Percentiles rank a stretch among this genome's conserved stretches.
Conservation (phyloP, 116 monocot species). For the Phalaenopsis hybrid region DNA sequence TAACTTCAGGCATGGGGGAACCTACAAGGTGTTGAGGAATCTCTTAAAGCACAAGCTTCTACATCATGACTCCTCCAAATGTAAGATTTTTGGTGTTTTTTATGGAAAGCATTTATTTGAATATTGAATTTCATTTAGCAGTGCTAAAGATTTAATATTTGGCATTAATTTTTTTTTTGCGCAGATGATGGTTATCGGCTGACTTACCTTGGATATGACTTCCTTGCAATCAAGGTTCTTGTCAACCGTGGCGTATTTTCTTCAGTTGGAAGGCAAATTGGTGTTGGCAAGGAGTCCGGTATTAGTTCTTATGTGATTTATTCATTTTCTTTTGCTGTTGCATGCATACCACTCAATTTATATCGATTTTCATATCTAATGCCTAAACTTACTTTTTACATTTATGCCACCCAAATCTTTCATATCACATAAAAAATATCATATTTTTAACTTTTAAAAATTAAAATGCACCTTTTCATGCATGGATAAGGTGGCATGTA, state of each 20-base stretch:
- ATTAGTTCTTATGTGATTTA: conserved; percentile 1
- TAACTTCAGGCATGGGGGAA: conserved; percentile 68
- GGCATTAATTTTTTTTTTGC: too few species aligned
- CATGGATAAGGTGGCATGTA: too few species aligned
- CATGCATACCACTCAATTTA: too few species aligned
- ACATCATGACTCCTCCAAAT: conserved; percentile 90
- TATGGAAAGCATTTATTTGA: background rate
- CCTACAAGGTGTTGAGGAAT: conserved; percentile 93
- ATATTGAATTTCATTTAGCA: background rate
- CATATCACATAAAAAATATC: too few species aligned
- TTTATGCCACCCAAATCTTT: too few species aligned
- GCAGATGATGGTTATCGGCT: conserved; percentile 92
- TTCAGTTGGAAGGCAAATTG: conserved; percentile 86
- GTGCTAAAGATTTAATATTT: background rate
- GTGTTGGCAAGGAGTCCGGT: conserved; percentile 98
- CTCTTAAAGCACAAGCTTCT: conserved; percentile 84
- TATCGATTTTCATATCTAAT: too few species aligned
- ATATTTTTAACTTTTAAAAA: too few species aligned
- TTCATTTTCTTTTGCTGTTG: background rate
- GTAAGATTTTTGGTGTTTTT: conserved; percentile 20
- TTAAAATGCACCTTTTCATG: too few species aligned
- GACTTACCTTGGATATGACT: conserved; percentile 97
- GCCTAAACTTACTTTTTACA: too few species aligned
- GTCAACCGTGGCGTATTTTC: conserved; percentile 87
- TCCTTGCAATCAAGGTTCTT: conserved; percentile 85